Evolutionary conservation across 768 basidiomycete genomes (phyloP), one percentile per base, ranked within the genome.

Genomic region (Russula olivacea): DNA sequence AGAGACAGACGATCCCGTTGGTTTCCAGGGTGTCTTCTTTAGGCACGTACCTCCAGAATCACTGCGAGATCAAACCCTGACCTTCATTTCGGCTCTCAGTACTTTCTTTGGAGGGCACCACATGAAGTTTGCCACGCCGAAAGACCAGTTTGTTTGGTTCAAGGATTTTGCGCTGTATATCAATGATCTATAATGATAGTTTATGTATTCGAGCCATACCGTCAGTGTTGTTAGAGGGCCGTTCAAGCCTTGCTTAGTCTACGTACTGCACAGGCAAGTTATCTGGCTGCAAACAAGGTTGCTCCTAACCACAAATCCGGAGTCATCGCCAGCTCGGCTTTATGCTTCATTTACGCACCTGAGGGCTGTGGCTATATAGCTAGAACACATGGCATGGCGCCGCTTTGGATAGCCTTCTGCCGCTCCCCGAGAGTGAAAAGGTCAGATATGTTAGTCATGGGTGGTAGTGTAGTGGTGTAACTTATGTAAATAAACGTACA

Each of bases 21-120:
- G 76, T 1, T 79, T 80, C 66, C 68, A 71, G 4, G 79, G 79
- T 0, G 73, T 92, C 23, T 93, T 93, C 74, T 93, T 93, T 75
- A 90, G 88, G 88, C 86, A 70, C 2, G 51, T 23, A 11, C 34
- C 36, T 47, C 48, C 3, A 14, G 41, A 25, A 47, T 34, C 11
- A 7, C 1, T 6, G 23, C 9, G n/a, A 10, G 17, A 4, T 34
- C 4, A 14, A 34, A 15, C 9, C 8, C 25, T 19, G 36, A 53
- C 51, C 7, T 49, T 38, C n/a, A 71, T 54, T 17, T 51, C 30
- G 30, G 28, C 28, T 0, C 25, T 50, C 15, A 87, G 86, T 66
- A 87, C 88, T 8, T 89, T 89, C 74, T 91, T 91, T 68, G 90
- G 89, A 12, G 90, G 89, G 0, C 88, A 91, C 65, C 83, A 83